phyloP scores from a whole-genome alignment of 73 alveolate genomes.

The Paramecium pentaurelia region DNA sequence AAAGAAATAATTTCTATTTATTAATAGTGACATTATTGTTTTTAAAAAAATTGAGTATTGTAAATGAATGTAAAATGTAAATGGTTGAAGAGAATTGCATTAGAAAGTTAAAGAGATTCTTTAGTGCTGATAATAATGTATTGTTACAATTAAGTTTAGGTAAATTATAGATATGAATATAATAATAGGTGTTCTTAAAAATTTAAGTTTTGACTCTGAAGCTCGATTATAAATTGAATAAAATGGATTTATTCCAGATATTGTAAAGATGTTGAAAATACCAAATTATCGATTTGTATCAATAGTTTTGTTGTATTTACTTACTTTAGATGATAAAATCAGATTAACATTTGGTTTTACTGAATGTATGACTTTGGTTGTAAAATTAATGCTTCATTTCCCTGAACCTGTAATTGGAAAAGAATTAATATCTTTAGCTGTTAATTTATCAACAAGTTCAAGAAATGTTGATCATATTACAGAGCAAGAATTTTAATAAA shows the following conservation, averaged over 20 bases:
- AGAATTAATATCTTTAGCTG: slow-evolving; percentile 93
- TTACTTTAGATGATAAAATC: slow-evolving; percentile 91
- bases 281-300: slow-evolving; percentile 92
- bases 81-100: slow-evolving; percentile 89
- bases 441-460: slow-evolving; percentile 86
- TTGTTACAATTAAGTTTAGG: slow-evolving; percentile 66
- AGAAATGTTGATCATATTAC: slow-evolving; percentile 94
- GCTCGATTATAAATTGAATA: slow-evolving; percentile 85
- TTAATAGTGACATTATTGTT: slow-evolving; percentile 86
- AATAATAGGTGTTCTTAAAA: slow-evolving; percentile 77
- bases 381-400: slow-evolving; percentile 87
- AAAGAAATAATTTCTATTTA: slow-evolving; percentile 89
- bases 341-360: slow-evolving; percentile 94
- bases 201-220: slow-evolving; percentile 90
- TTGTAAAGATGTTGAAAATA: slow-evolving; percentile 85
- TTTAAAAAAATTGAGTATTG: slow-evolving; percentile 90
- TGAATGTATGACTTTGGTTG: slow-evolving; percentile 89
- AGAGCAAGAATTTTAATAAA: slow-evolving; percentile 86
- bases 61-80: slow-evolving; percentile 89
- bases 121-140: slow-evolving; percentile 81
- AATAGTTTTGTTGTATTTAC: slow-evolving; percentile 84
- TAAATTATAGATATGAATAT: background rate
- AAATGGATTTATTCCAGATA: slow-evolving; percentile 86
- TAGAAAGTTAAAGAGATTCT: slow-evolving; percentile 85
- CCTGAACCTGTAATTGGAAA: slow-evolving; percentile 96